phyloP scores from a whole-genome alignment of 2,329 filamentous ascomycete genomes.

The Aaosphaeria arxii region DNA sequence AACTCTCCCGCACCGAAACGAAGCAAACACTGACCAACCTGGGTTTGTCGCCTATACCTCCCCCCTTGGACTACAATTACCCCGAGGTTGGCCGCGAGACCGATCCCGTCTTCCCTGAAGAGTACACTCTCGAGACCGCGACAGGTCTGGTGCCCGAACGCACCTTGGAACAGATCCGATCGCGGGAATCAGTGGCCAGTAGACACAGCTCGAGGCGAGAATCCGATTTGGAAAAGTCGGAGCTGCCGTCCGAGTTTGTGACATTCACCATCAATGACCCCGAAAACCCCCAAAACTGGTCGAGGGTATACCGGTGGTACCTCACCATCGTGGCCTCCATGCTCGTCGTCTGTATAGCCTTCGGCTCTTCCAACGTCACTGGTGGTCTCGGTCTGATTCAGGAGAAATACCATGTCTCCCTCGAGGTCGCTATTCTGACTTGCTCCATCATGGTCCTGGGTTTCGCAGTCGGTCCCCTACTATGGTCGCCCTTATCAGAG shows the following conservation, averaged over 20 bases:
- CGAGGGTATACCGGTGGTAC: conserved; percentile 40
- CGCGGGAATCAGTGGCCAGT: too few species aligned
- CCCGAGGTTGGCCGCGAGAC: too few species aligned
- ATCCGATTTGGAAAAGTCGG: too few species aligned
- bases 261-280: not conserved
- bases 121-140: too few species aligned
- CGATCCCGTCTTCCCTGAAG: too few species aligned
- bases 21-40: too few species aligned
- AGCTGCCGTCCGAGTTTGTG: not conserved
- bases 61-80: too few species aligned
- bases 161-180: too few species aligned
- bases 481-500: conserved; percentile 46
- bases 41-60: too few species aligned
- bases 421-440: not conserved
- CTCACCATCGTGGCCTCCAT: conserved; percentile 48
- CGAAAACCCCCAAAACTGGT: conserved; percentile 50
- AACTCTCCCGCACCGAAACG: too few species aligned
- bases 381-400: conserved; percentile 45
- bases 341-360: conserved; percentile 47
- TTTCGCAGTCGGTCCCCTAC: conserved; percentile 31
- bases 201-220: too few species aligned
- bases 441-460: conserved; percentile 15
- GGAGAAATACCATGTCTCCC: conserved; percentile 6
- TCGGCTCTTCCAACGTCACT: conserved; percentile 43
- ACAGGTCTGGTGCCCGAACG: too few species aligned